Percentiles rank a stretch among this genome's conserved stretches.
These are phyloP conservation scores for Chimonanthus praecox DNA, from an alignment of 164 flowering plant species.

Conservation along the genomic window DNA sequence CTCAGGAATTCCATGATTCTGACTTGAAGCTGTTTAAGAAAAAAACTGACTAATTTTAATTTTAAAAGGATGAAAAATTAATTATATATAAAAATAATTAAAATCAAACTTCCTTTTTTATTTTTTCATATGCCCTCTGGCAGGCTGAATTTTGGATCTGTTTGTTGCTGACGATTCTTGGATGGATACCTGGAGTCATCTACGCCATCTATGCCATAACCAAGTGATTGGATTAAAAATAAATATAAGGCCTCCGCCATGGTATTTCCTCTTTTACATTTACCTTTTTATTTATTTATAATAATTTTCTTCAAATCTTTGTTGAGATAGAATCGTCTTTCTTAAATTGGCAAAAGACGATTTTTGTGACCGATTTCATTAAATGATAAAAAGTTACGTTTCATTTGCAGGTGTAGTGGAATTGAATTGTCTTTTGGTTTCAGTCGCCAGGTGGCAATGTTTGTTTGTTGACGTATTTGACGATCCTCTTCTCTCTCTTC, in stretches of 20 bases:
- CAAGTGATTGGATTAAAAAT: neutral
- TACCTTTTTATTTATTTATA: neutral
- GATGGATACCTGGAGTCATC: slow-evolving; percentile 47
- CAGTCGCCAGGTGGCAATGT: neutral
- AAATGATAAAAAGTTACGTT: too few species aligned
- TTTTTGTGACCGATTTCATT: neutral
- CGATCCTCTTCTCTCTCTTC: neutral
- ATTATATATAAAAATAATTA: too few species aligned
- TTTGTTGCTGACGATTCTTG: slow-evolving; percentile 36
- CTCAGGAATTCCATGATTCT: too few species aligned
- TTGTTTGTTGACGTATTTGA: neutral
- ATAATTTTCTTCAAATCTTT: too few species aligned
- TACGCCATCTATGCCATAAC: slow-evolving; percentile 39
- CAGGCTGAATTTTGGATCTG: slow-evolving; percentile 40
- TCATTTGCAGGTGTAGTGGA: neutral
- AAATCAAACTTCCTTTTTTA: slow-evolving; percentile 1
- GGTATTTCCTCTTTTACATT: neutral
- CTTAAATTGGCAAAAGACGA: neutral
- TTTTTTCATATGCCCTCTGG: neutral
- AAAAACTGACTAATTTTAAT: too few species aligned
- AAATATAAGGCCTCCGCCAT: neutral
- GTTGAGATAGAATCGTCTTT: neutral
- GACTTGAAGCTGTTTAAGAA: too few species aligned
- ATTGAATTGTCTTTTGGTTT: neutral
- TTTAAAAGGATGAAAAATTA: too few species aligned